Percentiles rank a stretch among this genome's conserved stretches.
phyloP scores from a whole-genome alignment of 495 filamentous ascomycete genomes.

The Lasiosphaeria miniovina region DNA sequence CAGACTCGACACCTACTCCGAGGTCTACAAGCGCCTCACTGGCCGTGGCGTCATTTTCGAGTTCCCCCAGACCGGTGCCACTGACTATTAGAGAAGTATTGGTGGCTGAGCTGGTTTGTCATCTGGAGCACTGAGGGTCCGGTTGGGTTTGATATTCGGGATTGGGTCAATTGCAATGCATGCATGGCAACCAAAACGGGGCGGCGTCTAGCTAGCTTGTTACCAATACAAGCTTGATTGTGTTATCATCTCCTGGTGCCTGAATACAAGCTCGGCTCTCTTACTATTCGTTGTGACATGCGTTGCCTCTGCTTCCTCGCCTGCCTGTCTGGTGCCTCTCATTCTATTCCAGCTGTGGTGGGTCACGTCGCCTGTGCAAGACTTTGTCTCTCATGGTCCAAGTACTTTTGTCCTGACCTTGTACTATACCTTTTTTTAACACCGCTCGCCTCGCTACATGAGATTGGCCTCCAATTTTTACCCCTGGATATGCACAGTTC shows the following conservation, averaged over 20 bases:
- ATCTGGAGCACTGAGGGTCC: constrained; percentile 23
- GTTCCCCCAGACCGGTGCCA: constrained; percentile 78
- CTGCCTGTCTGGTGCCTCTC: no score
- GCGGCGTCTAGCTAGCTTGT: constrained; percentile 42
- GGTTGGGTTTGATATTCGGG: constrained; percentile 33
- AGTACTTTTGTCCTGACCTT: no score
- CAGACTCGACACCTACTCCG: constrained; percentile 96
- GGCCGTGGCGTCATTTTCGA: constrained; percentile 93
- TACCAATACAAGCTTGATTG: constrained; percentile 30
- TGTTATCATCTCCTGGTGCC: constrained; percentile 11
- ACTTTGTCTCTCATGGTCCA: no score
- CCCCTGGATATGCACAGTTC: no score
- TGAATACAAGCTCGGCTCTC: constrained; percentile 21
- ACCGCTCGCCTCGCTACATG: no score
- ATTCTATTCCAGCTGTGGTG: no score
- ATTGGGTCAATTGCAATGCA: constrained; percentile 30
- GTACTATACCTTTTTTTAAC: no score
- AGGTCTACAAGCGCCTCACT: constrained; percentile 95
- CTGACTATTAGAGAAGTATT: constrained; percentile 67
- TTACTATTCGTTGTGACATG: background rate
- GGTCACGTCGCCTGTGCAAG: no score
- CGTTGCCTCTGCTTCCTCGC: background rate
- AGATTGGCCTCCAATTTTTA: no score
- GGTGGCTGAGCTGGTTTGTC: constrained; percentile 22
- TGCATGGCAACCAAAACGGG: constrained; percentile 33